Evolutionary conservation across 148 eudicot genomes (phyloP).

Genomic region (Dianthus caryophyllus): DNA sequence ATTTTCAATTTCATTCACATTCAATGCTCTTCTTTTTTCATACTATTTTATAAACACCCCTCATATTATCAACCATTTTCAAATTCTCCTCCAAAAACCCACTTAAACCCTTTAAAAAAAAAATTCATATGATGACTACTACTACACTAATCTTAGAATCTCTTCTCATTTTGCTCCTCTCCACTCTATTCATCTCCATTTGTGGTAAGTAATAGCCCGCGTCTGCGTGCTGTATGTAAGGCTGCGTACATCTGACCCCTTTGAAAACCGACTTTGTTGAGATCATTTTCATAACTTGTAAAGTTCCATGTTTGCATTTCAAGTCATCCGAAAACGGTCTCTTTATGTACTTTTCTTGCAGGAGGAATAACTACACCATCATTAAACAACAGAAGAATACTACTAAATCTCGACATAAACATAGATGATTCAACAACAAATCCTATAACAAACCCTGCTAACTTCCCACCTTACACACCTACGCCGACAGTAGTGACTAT

Average conservation of each 20-base stretch:
- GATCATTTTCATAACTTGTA: too few species aligned
- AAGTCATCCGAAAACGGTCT: too few species aligned
- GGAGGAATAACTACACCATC: constrained; percentile 24
- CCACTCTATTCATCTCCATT: constrained; percentile 31
- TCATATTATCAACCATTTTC: constrained; percentile 11
- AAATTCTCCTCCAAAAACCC: constrained; percentile 24
- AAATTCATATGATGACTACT: constrained; percentile 49
- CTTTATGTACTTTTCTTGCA: constrained; percentile 13
- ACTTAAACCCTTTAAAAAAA: constrained; percentile 19
- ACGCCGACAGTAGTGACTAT: constrained; percentile 47
- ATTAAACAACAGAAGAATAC: constrained; percentile 23
- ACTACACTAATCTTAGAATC: constrained; percentile 29
- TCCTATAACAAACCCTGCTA: constrained; percentile 44
- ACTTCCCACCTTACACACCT: constrained; percentile 34
- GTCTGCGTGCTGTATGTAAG: not conserved
- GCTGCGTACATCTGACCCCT: constrained; percentile 15
- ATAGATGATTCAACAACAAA: constrained; percentile 40
- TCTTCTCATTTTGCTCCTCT: constrained; percentile 34
- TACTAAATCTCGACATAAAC: constrained; percentile 21
- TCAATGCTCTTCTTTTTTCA: constrained; percentile 18
- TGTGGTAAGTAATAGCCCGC: constrained; percentile 38
- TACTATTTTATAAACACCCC: constrained; percentile 15
- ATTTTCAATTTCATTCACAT: constrained; percentile 8
- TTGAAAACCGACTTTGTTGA: not conserved
- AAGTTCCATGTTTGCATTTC: too few species aligned